These are phyloP conservation scores for Aspergillus sp. DNA, from an alignment of 2,329 filamentous ascomycete species.

Conservation along the genomic window DNA sequence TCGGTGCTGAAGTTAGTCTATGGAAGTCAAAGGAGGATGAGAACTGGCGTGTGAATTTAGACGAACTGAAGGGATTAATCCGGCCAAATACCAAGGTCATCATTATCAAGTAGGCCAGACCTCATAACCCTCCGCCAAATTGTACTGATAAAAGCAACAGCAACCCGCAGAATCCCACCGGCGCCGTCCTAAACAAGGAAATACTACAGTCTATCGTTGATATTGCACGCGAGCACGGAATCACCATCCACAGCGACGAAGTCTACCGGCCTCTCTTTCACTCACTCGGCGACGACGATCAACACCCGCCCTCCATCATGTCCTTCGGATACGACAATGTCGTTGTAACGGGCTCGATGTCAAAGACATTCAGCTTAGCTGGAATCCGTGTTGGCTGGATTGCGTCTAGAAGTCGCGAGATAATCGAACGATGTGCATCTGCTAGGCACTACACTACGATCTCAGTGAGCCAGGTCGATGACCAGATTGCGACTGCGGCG, in stretches of 20 bases:
- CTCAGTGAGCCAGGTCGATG: conserved; percentile 76
- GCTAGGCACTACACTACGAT: conserved; percentile 84
- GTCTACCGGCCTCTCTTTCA: conserved; percentile 85
- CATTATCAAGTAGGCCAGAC: conserved; percentile 55
- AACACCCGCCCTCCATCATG: conserved; percentile 66
- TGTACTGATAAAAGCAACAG: conserved; percentile 8
- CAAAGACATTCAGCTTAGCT: conserved; percentile 80
- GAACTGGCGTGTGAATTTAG: conserved; percentile 65
- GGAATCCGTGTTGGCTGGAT: conserved; percentile 84
- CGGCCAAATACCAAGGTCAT: conserved; percentile 55
- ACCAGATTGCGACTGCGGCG: conserved; percentile 74
- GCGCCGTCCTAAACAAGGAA: conserved; percentile 62
- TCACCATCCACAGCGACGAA: conserved; percentile 73
- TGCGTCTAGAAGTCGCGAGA: conserved; percentile 60
- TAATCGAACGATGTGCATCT: conserved; percentile 64
- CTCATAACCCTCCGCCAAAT: conserved; percentile 43
- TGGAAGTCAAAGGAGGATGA: conserved; percentile 70
- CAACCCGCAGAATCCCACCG: conserved; percentile 82
- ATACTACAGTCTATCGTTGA: conserved; percentile 61
- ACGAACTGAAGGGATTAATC: conserved; percentile 65
- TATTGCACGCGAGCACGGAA: conserved; percentile 60
- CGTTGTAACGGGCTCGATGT: conserved; percentile 78
- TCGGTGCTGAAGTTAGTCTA: conserved; percentile 74
- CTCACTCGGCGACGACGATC: conserved; percentile 55
- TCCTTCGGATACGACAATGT: conserved; percentile 70